Percentiles rank a stretch among this genome's conserved stretches.
phyloP scores from a whole-genome alignment of 768 basidiomycete genomes.

The Daedaleopsis sinensis region DNA sequence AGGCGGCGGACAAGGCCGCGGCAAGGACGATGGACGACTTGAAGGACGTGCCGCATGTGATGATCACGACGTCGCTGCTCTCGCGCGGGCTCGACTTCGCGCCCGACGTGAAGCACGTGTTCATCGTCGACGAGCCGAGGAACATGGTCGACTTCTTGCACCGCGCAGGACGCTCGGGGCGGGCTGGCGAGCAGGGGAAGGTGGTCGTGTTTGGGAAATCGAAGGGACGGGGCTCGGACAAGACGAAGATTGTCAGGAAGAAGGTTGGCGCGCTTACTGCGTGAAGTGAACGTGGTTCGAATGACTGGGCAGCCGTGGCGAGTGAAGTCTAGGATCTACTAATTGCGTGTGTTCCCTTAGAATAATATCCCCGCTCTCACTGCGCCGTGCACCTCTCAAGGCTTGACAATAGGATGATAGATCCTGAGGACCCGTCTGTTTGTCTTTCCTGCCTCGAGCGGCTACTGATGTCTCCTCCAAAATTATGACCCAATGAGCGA shows the following conservation, averaged over 20 bases:
- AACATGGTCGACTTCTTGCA: slow-evolving; percentile 94
- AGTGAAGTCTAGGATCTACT: no score
- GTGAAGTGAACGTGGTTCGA: not conserved
- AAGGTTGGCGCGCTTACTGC: slow-evolving; percentile 45
- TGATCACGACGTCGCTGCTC: slow-evolving; percentile 89
- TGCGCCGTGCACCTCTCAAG: no score
- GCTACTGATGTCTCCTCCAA: no score
- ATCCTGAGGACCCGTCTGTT: no score
- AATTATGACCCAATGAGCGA: no score
- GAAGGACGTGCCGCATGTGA: slow-evolving; percentile 56
- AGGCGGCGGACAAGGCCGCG: not conserved
- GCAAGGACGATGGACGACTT: not conserved
- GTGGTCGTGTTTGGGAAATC: slow-evolving; percentile 79
- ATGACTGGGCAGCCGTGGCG: no score
- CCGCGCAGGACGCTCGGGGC: slow-evolving; percentile 81
- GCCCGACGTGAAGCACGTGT: slow-evolving; percentile 77
- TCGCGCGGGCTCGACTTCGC: slow-evolving; percentile 90
- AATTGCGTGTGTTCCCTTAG: no score
- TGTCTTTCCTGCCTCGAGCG: no score
- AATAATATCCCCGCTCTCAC: no score
- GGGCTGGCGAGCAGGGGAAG: slow-evolving; percentile 70
- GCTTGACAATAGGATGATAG: no score
- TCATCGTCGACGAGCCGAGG: slow-evolving; percentile 85
- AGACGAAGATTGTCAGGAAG: slow-evolving; percentile 52
- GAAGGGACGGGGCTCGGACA: slow-evolving; percentile 62